Conservation (phyloP, 2,329 filamentous ascomycete species). For the Fusarium mundagurra region DNA sequence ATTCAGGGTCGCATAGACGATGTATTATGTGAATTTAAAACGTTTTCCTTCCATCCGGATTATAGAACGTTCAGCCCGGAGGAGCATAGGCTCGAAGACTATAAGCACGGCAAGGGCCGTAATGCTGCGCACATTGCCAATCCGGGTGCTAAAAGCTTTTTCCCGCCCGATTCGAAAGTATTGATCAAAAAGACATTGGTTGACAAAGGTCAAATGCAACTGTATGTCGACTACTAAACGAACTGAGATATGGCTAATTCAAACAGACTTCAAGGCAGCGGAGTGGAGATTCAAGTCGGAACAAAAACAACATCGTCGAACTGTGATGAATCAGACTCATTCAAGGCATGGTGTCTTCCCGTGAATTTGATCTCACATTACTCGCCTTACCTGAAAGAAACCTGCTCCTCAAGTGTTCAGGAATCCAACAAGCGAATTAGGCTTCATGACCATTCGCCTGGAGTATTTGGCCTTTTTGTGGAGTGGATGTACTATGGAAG, state of each 20-base stretch:
- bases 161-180: not conserved
- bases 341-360: not conserved
- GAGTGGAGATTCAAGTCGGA: not conserved
- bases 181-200: accelerated
- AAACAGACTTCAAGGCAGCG: not conserved
- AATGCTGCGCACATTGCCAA: not conserved
- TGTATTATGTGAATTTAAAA: not conserved
- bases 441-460: not conserved
- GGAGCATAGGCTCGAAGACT: not conserved
- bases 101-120: not conserved
- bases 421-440: not conserved
- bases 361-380: not conserved
- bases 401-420: not conserved
- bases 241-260: not conserved
- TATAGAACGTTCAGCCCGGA: not conserved
- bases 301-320: not conserved
- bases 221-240: not conserved
- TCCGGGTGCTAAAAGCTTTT: not conserved
- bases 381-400: not conserved
- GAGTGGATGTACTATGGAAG: not conserved
- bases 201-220: not conserved
- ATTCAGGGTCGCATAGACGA: accelerated
- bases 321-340: not conserved
- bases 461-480: not conserved
- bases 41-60: not conserved